Conservation (phyloP, 805 yeast genomes). For the Ogataea nonfermentans region DNA sequence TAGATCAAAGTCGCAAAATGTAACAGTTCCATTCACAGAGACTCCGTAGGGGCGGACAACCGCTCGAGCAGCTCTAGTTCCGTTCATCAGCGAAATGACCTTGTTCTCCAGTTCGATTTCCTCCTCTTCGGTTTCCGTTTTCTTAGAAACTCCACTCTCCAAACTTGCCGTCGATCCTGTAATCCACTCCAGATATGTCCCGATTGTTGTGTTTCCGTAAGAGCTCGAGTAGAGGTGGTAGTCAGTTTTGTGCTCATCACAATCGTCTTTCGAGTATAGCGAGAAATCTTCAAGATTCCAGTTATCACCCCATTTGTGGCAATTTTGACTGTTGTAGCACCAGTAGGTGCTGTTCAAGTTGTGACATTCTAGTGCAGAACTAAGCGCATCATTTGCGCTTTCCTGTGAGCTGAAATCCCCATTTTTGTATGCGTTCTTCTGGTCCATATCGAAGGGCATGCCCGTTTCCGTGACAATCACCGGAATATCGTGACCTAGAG, state of each 20-base stretch:
- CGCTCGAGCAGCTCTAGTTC: constrained; percentile 74
- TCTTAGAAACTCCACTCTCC: constrained; percentile 8
- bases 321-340: constrained; percentile 74
- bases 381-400: constrained; percentile 78
- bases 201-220: constrained; percentile 19
- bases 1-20: constrained; percentile 58
- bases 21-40: constrained; percentile 58
- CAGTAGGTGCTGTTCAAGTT: constrained; percentile 76
- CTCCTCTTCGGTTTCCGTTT: constrained; percentile 10
- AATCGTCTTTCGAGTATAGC: constrained; percentile 72
- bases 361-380: constrained; percentile 73
- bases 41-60: constrained; percentile 75
- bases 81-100: constrained; percentile 33
- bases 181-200: constrained; percentile 27
- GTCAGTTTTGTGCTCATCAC: constrained; percentile 15
- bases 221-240: constrained; percentile 13
- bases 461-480: constrained; percentile 92
- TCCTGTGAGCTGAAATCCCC: constrained; percentile 76
- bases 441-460: constrained; percentile 94
- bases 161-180: constrained; percentile 16
- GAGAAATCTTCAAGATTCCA: constrained; percentile 97
- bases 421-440: constrained; percentile 61
- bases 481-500: constrained; percentile 66
- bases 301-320: constrained; percentile 82
- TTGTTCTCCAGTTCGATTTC: constrained; percentile 18